These are phyloP conservation scores for Penicillium diatomitis DNA, from an alignment of 495 filamentous ascomycete genomes.

Conservation along the genomic window DNA sequence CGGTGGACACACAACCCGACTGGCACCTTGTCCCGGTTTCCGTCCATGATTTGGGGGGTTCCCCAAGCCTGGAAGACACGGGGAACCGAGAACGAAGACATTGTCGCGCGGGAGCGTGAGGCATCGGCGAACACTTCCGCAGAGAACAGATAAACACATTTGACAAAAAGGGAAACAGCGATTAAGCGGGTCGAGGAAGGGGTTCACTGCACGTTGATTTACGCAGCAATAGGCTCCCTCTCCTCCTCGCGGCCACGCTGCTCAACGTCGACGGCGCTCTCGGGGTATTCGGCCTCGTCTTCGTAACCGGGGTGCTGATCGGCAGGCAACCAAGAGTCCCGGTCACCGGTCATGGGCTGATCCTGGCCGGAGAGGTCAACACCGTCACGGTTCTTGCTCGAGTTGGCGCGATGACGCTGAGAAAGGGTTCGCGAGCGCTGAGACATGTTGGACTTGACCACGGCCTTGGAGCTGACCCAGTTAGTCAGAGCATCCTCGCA, in stretches of 20 bases:
- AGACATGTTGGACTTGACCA: slow-evolving; percentile 77
- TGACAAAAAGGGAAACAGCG: too few species aligned
- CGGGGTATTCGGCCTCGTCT: slow-evolving; percentile 50
- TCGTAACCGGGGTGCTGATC: slow-evolving; percentile 58
- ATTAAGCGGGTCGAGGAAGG: too few species aligned
- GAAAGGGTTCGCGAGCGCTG: slow-evolving; percentile 77
- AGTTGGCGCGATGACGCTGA: slow-evolving; percentile 66
- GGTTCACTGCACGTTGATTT: neutral
- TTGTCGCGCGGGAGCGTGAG: too few species aligned
- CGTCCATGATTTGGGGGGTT: too few species aligned
- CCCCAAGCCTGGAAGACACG: too few species aligned
- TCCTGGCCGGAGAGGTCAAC: slow-evolving; percentile 82
- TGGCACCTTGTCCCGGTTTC: too few species aligned
- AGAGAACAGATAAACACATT: too few species aligned
- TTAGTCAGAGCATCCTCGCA: slow-evolving; percentile 96
- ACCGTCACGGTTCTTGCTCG: slow-evolving; percentile 47
- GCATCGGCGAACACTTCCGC: too few species aligned
- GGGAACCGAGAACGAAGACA: too few species aligned
- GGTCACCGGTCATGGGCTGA: slow-evolving; percentile 61
- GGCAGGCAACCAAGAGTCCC: slow-evolving; percentile 86
- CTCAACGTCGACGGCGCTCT: slow-evolving; percentile 44
- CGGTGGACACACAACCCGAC: too few species aligned
- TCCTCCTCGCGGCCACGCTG: slow-evolving; percentile 55
- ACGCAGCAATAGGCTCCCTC: slow-evolving; percentile 31
- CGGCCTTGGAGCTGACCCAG: slow-evolving; percentile 85